phyloP scores from a whole-genome alignment of 352 stramenopile species.

The Phytophthora macrochlamydospora region DNA sequence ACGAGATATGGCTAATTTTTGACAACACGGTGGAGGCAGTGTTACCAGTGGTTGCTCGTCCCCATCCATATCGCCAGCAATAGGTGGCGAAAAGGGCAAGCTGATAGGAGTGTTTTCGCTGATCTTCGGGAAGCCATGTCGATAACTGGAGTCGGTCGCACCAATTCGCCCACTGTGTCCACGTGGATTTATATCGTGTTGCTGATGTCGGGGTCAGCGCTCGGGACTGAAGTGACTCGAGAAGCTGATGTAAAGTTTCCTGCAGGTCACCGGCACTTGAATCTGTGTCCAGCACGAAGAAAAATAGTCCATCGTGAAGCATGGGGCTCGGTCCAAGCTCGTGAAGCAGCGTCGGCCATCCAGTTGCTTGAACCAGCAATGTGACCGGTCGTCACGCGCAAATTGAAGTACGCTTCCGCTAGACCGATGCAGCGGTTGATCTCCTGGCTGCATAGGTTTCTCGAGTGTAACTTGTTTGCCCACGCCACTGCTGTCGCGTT shows the following conservation, averaged over 20 bases:
- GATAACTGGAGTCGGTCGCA: constrained; percentile 7
- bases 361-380: constrained; percentile 14
- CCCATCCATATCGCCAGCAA: constrained; percentile 16
- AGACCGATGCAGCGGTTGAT: constrained; percentile 39
- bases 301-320: constrained; percentile 17
- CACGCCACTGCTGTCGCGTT: constrained; percentile 23
- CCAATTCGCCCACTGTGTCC: constrained; percentile 8
- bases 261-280: constrained; percentile 2
- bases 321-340: constrained; percentile 20
- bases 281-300: constrained; percentile 10
- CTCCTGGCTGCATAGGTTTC: constrained; percentile 30
- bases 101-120: constrained; percentile 5
- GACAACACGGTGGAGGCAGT: constrained; percentile 24
- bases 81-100: constrained; percentile 12
- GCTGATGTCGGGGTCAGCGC: constrained; percentile 18
- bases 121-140: constrained; percentile 4
- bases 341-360: constrained; percentile 35
- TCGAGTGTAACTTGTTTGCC: constrained; percentile 22
- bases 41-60: constrained; percentile 9
- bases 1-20: constrained; percentile 27
- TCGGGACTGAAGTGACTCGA: constrained; percentile 17
- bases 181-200: constrained; percentile 9
- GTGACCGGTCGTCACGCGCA: constrained; percentile 18
- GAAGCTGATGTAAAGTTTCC: constrained; percentile 26
- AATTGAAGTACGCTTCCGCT: constrained; percentile 16